Evolutionary conservation across 345 rosid species (phyloP), one percentile per base, ranked within the genome.

Genomic region (Pugionium dolabratum): DNA sequence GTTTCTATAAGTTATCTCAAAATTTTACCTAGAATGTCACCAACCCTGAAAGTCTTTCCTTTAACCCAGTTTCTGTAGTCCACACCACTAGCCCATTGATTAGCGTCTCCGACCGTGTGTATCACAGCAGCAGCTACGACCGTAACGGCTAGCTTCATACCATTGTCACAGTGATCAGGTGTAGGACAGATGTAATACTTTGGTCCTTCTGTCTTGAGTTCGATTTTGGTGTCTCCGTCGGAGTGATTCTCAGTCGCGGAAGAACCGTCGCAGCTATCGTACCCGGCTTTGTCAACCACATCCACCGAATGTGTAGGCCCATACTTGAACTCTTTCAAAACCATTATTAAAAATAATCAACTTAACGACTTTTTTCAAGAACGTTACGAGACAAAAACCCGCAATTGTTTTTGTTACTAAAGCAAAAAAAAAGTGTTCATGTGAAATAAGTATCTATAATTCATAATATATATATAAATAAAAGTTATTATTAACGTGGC

Each of bases 21-120:
- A 6, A 67, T n/a, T n/a, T 30, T 70, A 75, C 80, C 51, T 44
- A 77, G 67, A 32, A 1, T 52, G 54, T 77, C 80, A 43, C 80
- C 80, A 58, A 72, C 80, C 1, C n/a, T 68, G 55, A 77, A 77
- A 55, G 80, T 72, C 37, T 77, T 72, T 45, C 71, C 75, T 4
- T 4, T 26, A 44, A 33, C 42, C 80, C 80, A 77, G 2, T 0
- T 36, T 11, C 39, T 40, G 64, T 77, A 77, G 33, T 77, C 74
- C 10, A 61, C 70, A 46, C 5, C 5, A 34, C 3, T 50, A 8
- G 0, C 4, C 80, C 80, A 77, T 30, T 54, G 39, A 0, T 0
- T 0, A 28, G 41, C 0, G 59, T 8, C 80, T 31, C 80, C 80
- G 0, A 77, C 75, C 6, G 40, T 52, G 62, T 36, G 8, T 0